These are phyloP conservation scores for Phyllostachys edulis DNA, from an alignment of 176 grass and related monocot genomes.

Conservation along the genomic window DNA sequence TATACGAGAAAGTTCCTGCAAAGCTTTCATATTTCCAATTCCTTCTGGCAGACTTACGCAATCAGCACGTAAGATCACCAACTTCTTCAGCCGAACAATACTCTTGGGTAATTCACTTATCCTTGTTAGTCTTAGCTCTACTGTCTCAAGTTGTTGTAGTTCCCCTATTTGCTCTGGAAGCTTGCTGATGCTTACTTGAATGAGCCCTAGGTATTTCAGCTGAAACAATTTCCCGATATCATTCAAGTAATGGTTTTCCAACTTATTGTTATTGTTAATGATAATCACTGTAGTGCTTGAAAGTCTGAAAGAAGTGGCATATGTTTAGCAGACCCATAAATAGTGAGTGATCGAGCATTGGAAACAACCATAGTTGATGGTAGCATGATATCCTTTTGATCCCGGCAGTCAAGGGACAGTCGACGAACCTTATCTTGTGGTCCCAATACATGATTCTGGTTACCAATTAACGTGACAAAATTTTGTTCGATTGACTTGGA, in stretches of 20 bases:
- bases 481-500: slow-evolving; percentile 6
- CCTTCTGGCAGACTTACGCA: background rate
- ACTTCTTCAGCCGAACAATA: background rate
- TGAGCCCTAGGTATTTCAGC: background rate
- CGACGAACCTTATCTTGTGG: background rate
- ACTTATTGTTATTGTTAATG: background rate
- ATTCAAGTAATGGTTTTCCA: background rate
- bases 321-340: background rate
- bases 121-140: background rate
- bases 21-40: background rate
- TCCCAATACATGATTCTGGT: background rate
- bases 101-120: background rate
- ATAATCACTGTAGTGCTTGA: background rate
- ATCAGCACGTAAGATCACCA: background rate
- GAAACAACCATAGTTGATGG: background rate
- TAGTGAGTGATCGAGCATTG: background rate
- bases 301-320: background rate
- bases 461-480: background rate
- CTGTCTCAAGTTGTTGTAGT: slow-evolving; percentile 9
- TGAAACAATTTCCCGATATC: background rate
- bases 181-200: background rate
- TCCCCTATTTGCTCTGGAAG: slow-evolving; percentile 23
- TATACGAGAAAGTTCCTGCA: background rate
- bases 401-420: background rate
- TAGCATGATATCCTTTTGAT: background rate